Conservation (phyloP, 148 eudicot species). For the Persicaria maculosa region DNA sequence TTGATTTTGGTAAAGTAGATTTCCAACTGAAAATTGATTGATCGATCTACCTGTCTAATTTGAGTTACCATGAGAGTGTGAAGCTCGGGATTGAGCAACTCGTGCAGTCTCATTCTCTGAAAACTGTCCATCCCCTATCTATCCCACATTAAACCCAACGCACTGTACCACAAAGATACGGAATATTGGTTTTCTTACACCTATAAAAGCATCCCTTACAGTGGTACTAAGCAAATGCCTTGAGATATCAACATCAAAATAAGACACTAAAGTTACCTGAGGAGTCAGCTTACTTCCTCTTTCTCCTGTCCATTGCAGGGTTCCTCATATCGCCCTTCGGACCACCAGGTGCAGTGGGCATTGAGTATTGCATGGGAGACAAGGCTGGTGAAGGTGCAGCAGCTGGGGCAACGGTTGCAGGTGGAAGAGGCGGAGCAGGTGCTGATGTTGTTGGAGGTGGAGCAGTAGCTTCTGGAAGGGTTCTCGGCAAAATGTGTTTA, state of each 20-base stretch:
- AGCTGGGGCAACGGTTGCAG: conserved; percentile 36
- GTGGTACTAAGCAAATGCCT: not conserved
- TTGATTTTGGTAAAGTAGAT: too few species aligned
- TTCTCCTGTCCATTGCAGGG: conserved; percentile 60
- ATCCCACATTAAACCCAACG: not conserved
- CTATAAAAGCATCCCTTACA: not conserved
- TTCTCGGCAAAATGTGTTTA: conserved; percentile 86
- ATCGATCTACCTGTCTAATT: too few species aligned
- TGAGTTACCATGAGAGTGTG: too few species aligned
- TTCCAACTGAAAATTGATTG: too few species aligned
- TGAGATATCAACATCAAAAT: not conserved
- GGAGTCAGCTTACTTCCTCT: conserved; percentile 57
- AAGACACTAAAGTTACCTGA: not conserved
- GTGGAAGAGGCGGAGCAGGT: conserved; percentile 41
- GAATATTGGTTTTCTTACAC: not conserved
- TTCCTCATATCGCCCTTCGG: conserved; percentile 63
- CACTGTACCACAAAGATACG: not conserved
- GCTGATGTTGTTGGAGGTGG: conserved; percentile 35
- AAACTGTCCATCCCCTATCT: too few species aligned
- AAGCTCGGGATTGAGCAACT: too few species aligned
- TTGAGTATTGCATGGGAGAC: conserved; percentile 74
- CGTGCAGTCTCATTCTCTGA: too few species aligned
- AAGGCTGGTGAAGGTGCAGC: conserved; percentile 56
- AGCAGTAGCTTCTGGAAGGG: conserved; percentile 68
- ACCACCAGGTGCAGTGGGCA: conserved; percentile 52